phyloP scores from a whole-genome alignment of 179 eudicot genomes.

The Spergularia azorica region DNA sequence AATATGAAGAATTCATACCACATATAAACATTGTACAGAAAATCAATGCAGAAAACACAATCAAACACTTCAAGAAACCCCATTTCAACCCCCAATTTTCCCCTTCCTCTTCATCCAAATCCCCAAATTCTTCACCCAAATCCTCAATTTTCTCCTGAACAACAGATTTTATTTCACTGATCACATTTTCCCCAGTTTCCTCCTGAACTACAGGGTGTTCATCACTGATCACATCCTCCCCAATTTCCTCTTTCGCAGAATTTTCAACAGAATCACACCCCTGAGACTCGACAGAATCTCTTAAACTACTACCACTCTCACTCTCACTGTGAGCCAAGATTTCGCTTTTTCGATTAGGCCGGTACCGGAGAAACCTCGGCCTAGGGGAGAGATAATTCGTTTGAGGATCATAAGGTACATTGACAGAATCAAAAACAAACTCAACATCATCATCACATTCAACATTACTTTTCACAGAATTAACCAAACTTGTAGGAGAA shows the following conservation, averaged over 20 bases:
- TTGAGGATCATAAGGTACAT: slow-evolving; percentile 32
- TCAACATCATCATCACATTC: slow-evolving; percentile 1
- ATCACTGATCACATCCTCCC: neutral
- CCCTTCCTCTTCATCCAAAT: slow-evolving; percentile 7
- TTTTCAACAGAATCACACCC: neutral
- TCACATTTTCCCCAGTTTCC: slow-evolving; percentile 8
- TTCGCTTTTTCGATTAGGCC: slow-evolving; percentile 20
- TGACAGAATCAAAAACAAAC: no score
- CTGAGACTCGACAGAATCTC: slow-evolving; percentile 12
- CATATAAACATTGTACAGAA: slow-evolving; percentile 17
- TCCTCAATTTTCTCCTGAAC: slow-evolving; percentile 1
- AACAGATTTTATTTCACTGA: neutral
- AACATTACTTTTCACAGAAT: neutral
- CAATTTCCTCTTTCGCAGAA: neutral
- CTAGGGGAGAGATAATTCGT: slow-evolving; percentile 37
- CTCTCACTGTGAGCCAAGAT: neutral
- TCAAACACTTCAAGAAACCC: slow-evolving; percentile 22
- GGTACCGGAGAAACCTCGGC: slow-evolving; percentile 28
- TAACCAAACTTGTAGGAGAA: slow-evolving; percentile 1
- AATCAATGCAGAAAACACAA: slow-evolving; percentile 18
- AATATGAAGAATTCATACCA: slow-evolving; percentile 17
- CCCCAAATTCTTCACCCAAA: slow-evolving; percentile 16
- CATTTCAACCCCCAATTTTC: slow-evolving; percentile 20
- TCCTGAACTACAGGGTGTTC: neutral
- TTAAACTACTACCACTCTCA: slow-evolving; percentile 11